A percentile compares a stretch with the other conserved stretches of the same genome.
These are phyloP conservation scores for Neurospora sp. DNA, from an alignment of 495 filamentous ascomycete species.

Conservation along the genomic window DNA sequence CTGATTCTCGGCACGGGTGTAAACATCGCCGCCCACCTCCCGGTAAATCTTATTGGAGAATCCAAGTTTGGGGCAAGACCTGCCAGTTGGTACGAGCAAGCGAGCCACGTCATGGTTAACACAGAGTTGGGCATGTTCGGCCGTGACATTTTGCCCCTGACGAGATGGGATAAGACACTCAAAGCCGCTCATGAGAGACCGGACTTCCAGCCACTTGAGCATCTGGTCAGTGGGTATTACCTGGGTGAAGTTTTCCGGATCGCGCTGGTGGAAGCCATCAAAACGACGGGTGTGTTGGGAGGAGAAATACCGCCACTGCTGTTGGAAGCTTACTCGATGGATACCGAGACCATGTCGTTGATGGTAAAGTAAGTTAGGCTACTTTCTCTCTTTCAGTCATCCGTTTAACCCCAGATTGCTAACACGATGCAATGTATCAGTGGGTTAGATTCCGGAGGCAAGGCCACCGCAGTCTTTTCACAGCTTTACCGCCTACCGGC, in stretches of 20 bases:
- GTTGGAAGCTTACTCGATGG: slow-evolving; percentile 44
- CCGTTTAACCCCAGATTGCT: background rate
- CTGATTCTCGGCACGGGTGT: slow-evolving; percentile 48
- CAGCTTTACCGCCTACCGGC: background rate
- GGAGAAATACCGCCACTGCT: slow-evolving; percentile 46
- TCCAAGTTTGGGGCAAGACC: slow-evolving; percentile 41
- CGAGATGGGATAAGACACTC: slow-evolving; percentile 61
- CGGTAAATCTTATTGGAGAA: slow-evolving; percentile 40
- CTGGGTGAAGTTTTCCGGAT: slow-evolving; percentile 72
- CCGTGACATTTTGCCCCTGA: slow-evolving; percentile 56
- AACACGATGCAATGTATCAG: background rate
- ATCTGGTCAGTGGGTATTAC: slow-evolving; percentile 73
- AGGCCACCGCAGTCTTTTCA: background rate
- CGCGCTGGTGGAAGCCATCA: slow-evolving; percentile 53
- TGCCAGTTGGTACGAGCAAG: slow-evolving; percentile 45
- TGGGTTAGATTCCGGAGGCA: background rate
- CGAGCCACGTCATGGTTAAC: slow-evolving; percentile 58
- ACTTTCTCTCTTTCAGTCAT: background rate
- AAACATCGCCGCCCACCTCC: slow-evolving; percentile 45
- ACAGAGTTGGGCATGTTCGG: slow-evolving; percentile 81
- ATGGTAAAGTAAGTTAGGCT: slow-evolving; percentile 43
- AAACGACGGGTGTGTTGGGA: slow-evolving; percentile 42
- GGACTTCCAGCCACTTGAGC: slow-evolving; percentile 78
- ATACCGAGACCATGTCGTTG: slow-evolving; percentile 49
- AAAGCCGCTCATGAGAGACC: slow-evolving; percentile 56